Evolutionary conservation across 805 yeast genomes (phyloP).

Genomic region (Kuraishia floccosa): DNA sequence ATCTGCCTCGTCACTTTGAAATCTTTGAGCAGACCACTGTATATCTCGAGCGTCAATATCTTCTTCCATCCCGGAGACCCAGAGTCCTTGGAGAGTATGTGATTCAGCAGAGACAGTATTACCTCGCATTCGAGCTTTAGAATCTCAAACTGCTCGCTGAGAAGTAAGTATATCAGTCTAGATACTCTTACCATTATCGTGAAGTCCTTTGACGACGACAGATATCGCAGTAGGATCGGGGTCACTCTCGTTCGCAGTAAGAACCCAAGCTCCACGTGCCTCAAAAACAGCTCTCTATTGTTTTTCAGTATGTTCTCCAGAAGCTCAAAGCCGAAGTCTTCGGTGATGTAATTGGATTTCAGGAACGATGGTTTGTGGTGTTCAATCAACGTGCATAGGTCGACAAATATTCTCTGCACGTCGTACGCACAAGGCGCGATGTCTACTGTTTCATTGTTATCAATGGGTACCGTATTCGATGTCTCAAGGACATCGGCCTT

Average conservation of each 20-base stretch:
- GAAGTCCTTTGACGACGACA: slow-evolving; percentile 49
- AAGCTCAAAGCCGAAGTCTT: slow-evolving; percentile 69
- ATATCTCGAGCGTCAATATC: slow-evolving; percentile 63
- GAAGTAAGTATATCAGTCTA: slow-evolving; percentile 52
- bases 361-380: slow-evolving; percentile 44
- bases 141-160: slow-evolving; percentile 48
- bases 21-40: slow-evolving; percentile 47
- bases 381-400: slow-evolving; percentile 59
- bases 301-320: slow-evolving; percentile 68
- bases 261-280: slow-evolving; percentile 54
- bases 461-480: slow-evolving; percentile 25
- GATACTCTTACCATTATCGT: slow-evolving; percentile 66
- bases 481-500: slow-evolving; percentile 11
- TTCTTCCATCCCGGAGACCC: slow-evolving; percentile 62
- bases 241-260: slow-evolving; percentile 58
- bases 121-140: slow-evolving; percentile 76
- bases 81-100: slow-evolving; percentile 48
- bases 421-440: slow-evolving; percentile 52
- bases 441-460: slow-evolving; percentile 26
- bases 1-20: slow-evolving; percentile 37
- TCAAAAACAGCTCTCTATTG: slow-evolving; percentile 42
- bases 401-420: slow-evolving; percentile 58
- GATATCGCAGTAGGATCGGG: slow-evolving; percentile 62
- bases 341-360: slow-evolving; percentile 38
- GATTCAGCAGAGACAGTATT: slow-evolving; percentile 63